Conservation (phyloP, 495 filamentous ascomycete species). For the Pseudomonodictys pantanalensis region DNA sequence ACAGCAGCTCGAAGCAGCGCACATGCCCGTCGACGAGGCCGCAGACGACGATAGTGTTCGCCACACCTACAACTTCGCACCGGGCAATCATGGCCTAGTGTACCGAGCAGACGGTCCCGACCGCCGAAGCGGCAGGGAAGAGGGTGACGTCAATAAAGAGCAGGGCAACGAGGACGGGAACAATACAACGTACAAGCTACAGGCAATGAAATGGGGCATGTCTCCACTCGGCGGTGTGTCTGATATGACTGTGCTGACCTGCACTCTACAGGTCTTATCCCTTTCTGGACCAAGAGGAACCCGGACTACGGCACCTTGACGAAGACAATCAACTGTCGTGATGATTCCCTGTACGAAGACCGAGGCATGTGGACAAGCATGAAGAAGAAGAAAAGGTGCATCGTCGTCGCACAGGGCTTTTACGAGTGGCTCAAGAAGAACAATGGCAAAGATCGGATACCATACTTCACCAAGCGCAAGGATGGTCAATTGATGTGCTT, state of each 20-base stretch:
- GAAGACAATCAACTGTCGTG: conserved; percentile 93
- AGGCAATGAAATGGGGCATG: conserved; percentile 86
- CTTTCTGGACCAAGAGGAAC: conserved; percentile 85
- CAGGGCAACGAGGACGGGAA: conserved; percentile 40
- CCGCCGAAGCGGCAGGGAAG: conserved; percentile 42
- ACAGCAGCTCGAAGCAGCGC: conserved; percentile 64
- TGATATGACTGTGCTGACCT: conserved; percentile 11
- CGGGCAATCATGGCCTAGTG: conserved; percentile 78
- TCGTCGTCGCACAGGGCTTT: conserved; percentile 86
- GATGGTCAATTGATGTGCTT: conserved; percentile 85
- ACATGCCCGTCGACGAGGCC: conserved; percentile 74
- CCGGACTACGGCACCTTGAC: conserved; percentile 71
- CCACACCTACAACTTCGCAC: conserved; percentile 90
- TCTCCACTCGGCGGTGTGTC: not conserved
- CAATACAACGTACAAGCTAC: conserved; percentile 64
- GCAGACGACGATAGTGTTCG: conserved; percentile 70
- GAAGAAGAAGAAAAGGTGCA: conserved; percentile 82
- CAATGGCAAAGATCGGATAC: conserved; percentile 72
- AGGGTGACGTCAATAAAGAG: conserved; percentile 9
- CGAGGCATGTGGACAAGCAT: conserved; percentile 88
- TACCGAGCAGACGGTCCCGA: conserved; percentile 74
- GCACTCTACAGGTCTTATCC: conserved; percentile 58
- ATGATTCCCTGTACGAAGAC: conserved; percentile 74
- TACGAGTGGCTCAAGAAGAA: conserved; percentile 93
- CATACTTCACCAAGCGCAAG: conserved; percentile 75